Percentiles rank a stretch among this genome's conserved stretches.
Evolutionary conservation across 805 yeast species (phyloP).

Genomic region (Pichia manshurica): DNA sequence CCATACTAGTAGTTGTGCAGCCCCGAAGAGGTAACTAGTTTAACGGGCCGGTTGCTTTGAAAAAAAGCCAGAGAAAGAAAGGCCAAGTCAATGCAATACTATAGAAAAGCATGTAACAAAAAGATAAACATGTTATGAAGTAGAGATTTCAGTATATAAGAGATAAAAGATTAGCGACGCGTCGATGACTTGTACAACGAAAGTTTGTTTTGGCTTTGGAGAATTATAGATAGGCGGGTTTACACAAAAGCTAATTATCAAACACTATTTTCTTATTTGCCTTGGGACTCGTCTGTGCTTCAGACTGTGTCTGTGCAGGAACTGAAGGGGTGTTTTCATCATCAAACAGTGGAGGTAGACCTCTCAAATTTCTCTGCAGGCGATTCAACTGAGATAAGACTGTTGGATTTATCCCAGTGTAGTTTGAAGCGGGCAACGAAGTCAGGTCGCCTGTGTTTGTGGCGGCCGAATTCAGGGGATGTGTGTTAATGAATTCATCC

Average conservation of each 20-base stretch:
- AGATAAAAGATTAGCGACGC: background rate
- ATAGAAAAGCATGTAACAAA: too few species aligned
- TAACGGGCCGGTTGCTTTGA: too few species aligned
- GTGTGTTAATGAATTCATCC: constrained; percentile 12
- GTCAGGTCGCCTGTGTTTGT: background rate
- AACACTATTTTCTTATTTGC: constrained; percentile 20
- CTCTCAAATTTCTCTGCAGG: constrained; percentile 33
- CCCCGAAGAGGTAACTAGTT: too few species aligned
- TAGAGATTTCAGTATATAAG: too few species aligned
- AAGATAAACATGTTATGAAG: too few species aligned
- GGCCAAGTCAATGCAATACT: too few species aligned
- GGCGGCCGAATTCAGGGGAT: constrained; percentile 4
- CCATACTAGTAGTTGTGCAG: background rate
- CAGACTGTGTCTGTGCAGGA: background rate
- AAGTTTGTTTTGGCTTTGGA: background rate
- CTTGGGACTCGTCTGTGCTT: constrained; percentile 1
- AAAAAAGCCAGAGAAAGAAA: too few species aligned
- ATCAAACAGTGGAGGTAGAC: constrained; percentile 32
- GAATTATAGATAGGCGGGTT: background rate
- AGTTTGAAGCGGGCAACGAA: constrained; percentile 6
- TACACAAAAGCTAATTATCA: constrained; percentile 12
- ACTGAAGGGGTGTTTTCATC: constrained; percentile 15
- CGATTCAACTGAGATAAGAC: constrained; percentile 32
- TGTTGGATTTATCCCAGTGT: constrained; percentile 26
- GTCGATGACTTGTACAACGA: background rate